Percentiles rank a stretch among this genome's conserved stretches.
phyloP scores from a whole-genome alignment of 768 basidiomycete genomes.

The Artomyces pyxidatus region DNA sequence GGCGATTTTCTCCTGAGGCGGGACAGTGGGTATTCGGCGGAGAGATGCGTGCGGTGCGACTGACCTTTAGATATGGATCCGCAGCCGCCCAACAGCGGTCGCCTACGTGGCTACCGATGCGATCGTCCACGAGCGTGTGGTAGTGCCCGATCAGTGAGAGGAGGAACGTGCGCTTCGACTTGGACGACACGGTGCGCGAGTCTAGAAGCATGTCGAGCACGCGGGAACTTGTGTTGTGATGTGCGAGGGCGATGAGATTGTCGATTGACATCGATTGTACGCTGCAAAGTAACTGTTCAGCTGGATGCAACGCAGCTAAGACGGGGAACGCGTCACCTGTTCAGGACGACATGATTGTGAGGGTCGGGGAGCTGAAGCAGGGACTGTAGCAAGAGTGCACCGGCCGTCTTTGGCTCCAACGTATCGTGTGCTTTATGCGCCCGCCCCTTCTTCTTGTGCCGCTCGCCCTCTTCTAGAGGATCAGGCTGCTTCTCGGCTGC shows the following conservation, averaged over 20 bases:
- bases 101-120: constrained; percentile 82
- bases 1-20: constrained; percentile 80
- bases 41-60: constrained; percentile 9
- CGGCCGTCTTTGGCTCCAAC: constrained; percentile 69
- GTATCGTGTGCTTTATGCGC: constrained; percentile 12
- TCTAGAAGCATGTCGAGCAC: constrained; percentile 75
- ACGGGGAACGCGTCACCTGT: constrained; percentile 42
- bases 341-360: constrained; percentile 57
- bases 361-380: constrained; percentile 62
- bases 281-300: constrained; percentile 29
- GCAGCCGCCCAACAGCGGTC: constrained; percentile 88
- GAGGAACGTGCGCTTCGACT: constrained; percentile 64
- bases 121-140: constrained; percentile 77
- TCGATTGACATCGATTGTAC: constrained; percentile 48
- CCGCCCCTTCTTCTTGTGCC: constrained; percentile 17
- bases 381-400: constrained; percentile 79
- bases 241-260: constrained; percentile 50
- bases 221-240: constrained; percentile 63
- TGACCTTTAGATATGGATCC: constrained; percentile 89
- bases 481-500: neutral
- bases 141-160: constrained; percentile 72
- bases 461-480: constrained; percentile 1
- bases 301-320: neutral
- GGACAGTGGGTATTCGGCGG: neutral
- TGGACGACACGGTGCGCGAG: constrained; percentile 54